Conservation (phyloP, 2,329 filamentous ascomycete genomes). For the Arthrobotrys iridis region DNA sequence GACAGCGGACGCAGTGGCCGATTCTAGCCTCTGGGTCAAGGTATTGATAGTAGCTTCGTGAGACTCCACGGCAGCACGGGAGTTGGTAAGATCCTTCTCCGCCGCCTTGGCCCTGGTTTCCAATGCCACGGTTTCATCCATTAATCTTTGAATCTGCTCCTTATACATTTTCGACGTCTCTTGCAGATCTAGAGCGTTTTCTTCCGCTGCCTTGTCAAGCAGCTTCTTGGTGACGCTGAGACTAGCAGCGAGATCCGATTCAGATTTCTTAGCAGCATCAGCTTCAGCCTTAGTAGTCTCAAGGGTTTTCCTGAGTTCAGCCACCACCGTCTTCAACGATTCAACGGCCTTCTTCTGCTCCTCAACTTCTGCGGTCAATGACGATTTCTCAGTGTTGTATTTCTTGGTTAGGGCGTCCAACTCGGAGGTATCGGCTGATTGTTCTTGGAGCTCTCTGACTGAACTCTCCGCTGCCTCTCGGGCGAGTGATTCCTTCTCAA, state of each 20-base stretch:
- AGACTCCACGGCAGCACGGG: constrained; percentile 31
- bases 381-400: constrained; percentile 33
- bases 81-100: constrained; percentile 18
- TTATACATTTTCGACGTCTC: constrained; percentile 52
- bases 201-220: constrained; percentile 47
- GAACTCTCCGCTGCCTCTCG: constrained; percentile 42
- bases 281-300: constrained; percentile 40
- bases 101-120: constrained; percentile 1
- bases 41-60: constrained; percentile 17
- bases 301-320: constrained; percentile 26
- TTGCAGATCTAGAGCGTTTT: constrained; percentile 49
- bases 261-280: constrained; percentile 34
- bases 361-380: constrained; percentile 34
- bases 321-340: constrained; percentile 31
- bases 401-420: constrained; percentile 33
- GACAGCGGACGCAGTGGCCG: constrained; percentile 1
- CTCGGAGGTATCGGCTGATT: constrained; percentile 45
- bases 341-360: constrained; percentile 35
- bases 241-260: constrained; percentile 32
- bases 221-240: constrained; percentile 34
- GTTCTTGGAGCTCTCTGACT: constrained; percentile 40
- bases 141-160: constrained; percentile 32
- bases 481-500: constrained; percentile 47
- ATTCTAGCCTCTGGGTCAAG: constrained; percentile 20
- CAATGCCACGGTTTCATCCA: constrained; percentile 17